Percentiles rank a stretch among this genome's conserved stretches.
Conservation (phyloP, 2,329 filamentous ascomycete species). For the Cercospora sp. region DNA sequence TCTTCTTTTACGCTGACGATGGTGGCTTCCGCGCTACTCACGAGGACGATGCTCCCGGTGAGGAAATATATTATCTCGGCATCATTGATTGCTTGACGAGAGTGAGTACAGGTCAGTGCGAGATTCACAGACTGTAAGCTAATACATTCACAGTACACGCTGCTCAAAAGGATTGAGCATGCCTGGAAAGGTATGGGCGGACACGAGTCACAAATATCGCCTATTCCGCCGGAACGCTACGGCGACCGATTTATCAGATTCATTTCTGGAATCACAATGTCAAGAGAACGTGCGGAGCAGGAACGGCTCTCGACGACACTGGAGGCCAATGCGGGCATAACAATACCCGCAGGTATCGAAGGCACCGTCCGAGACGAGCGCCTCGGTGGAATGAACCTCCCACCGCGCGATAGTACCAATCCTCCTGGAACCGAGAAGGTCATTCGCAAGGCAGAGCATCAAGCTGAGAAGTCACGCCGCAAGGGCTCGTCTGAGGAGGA, state of each 20-base stretch:
- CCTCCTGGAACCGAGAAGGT: conserved; percentile 53
- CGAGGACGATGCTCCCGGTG: conserved; percentile 77
- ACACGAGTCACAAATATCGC: conserved; percentile 85
- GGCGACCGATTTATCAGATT: conserved; percentile 93
- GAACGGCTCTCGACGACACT: conserved; percentile 39
- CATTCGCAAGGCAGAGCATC: conserved; percentile 61
- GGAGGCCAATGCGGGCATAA: conserved; percentile 24
- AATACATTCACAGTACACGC: conserved; percentile 67
- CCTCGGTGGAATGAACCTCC: conserved; percentile 43
- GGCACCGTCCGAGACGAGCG: conserved; percentile 40
- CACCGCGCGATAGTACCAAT: conserved; percentile 28
- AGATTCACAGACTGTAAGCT: neutral
- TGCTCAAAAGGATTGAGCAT: conserved; percentile 91
- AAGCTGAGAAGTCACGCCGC: conserved; percentile 59
- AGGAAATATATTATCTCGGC: conserved; percentile 96
- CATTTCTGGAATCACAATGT: conserved; percentile 87
- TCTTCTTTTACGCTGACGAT: conserved; percentile 90
- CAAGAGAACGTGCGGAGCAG: conserved; percentile 73
- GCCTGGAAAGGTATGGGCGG: conserved; percentile 92
- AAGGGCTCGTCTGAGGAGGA: conserved; percentile 53
- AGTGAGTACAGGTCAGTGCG: conserved; percentile 60
- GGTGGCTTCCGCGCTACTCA: conserved; percentile 92
- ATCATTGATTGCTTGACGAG: conserved; percentile 98
- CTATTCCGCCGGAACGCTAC: conserved; percentile 84
- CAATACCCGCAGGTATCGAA: conserved; percentile 28